A percentile compares a stretch with the other conserved stretches of the same genome.
phyloP scores from a whole-genome alignment of 2,329 filamentous ascomycete species.

The Diplodia seriata region DNA sequence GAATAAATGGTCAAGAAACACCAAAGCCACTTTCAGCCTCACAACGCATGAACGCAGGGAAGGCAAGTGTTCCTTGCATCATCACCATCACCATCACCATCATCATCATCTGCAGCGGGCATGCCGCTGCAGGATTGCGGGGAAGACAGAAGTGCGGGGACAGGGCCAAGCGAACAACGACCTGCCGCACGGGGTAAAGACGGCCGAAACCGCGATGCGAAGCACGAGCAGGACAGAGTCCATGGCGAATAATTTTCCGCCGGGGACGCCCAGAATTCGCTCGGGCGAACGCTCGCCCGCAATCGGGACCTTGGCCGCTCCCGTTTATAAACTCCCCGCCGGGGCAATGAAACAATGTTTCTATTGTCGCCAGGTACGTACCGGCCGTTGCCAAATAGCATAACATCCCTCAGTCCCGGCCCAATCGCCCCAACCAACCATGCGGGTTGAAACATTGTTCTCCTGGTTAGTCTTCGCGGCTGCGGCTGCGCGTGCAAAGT shows the following conservation, averaged over 20 bases:
- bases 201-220: constrained; percentile 17
- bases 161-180: constrained; percentile 16
- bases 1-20: background rate
- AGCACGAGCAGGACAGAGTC: background rate
- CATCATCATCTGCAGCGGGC: too few relatives aligned
- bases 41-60: background rate
- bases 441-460: background rate
- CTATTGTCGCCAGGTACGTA: too few relatives aligned
- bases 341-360: too few relatives aligned
- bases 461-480: constrained; percentile 10
- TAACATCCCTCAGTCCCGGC: too few relatives aligned
- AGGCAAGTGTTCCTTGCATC: constrained; percentile 17
- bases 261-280: background rate
- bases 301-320: constrained; percentile 3
- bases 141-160: constrained; percentile 16
- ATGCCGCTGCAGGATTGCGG: constrained; percentile 6
- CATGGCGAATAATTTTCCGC: constrained; percentile 23
- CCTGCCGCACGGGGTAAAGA: constrained; percentile 21
- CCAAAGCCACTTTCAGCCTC: background rate
- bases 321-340: constrained; percentile 3
- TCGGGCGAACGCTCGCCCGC: constrained; percentile 20
- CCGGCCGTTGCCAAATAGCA: too few relatives aligned
- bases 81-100: too few relatives aligned
- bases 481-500: constrained; percentile 51
- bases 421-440: background rate